Conservation (phyloP, 2,329 filamentous ascomycete genomes). For the Hypocreales sp. region DNA sequence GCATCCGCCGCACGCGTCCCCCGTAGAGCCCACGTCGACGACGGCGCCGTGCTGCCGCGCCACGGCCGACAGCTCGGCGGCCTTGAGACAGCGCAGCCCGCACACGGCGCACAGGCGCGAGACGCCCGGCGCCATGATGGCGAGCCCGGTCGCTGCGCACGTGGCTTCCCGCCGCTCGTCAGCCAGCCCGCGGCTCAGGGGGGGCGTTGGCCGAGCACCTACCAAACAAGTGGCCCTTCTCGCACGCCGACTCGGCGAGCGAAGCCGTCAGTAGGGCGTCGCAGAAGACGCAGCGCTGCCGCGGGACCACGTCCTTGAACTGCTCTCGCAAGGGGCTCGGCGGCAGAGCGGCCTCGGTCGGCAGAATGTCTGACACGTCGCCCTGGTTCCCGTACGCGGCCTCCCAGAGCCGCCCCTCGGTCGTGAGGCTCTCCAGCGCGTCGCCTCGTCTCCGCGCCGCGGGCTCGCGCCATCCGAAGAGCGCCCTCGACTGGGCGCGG, state of each 20-base stretch:
- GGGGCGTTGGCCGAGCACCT: too few species aligned
- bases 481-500: constrained; percentile 17
- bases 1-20: constrained; percentile 22
- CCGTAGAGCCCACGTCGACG: constrained; percentile 13
- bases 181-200: neutral
- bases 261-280: constrained; percentile 15
- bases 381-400: constrained; percentile 42
- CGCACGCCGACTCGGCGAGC: constrained; percentile 21
- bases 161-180: constrained; percentile 22
- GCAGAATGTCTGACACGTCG: constrained; percentile 25
- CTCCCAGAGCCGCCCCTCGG: constrained; percentile 39
- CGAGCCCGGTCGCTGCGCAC: constrained; percentile 36
- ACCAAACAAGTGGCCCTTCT: constrained; percentile 24
- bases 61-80: constrained; percentile 22
- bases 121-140: constrained; percentile 36
- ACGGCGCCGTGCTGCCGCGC: constrained; percentile 13
- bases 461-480: constrained; percentile 18
- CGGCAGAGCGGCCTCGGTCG: constrained; percentile 5
- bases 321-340: constrained; percentile 17
- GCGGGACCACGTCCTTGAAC: constrained; percentile 19
- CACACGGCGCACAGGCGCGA: constrained; percentile 41
- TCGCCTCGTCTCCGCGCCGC: neutral
- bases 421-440: constrained; percentile 20
- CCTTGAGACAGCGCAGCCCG: constrained; percentile 31
- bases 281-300: constrained; percentile 33